A percentile compares a stretch with the other conserved stretches of the same genome.
Evolutionary conservation across 225 moss, liverwort and hornwort species (phyloP).

Genomic region (Marchantia paleacea): DNA sequence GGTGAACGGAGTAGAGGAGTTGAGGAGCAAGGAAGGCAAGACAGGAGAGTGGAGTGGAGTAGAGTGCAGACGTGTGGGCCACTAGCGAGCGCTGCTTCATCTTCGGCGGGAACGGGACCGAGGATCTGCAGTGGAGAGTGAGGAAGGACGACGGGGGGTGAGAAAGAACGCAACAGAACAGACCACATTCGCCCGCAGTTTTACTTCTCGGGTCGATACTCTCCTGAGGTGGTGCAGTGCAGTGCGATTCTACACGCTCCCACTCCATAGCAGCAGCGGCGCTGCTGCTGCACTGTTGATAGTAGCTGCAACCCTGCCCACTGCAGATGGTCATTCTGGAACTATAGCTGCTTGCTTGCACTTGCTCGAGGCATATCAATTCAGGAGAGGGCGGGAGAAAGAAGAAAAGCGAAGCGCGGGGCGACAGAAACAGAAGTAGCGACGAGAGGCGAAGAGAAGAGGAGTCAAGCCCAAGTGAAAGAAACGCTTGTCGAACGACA

Average conservation of each 20-base stretch:
- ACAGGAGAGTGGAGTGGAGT: background rate
- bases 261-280: background rate
- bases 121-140: background rate
- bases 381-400: background rate
- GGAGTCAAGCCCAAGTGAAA: too few relatives aligned
- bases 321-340: constrained; percentile 4
- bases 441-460: background rate
- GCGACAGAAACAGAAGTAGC: background rate
- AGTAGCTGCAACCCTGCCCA: background rate
- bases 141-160: background rate
- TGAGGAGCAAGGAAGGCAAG: background rate
- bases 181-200: too few relatives aligned
- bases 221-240: background rate
- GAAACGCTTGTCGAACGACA: background rate
- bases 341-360: background rate
- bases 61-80: constrained; percentile 3
- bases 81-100: background rate
- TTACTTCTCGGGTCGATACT: background rate
- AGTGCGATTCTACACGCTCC: background rate
- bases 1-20: background rate
- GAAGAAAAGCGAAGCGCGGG: constrained; percentile 6
- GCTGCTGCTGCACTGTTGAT: background rate
- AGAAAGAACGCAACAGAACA: background rate
- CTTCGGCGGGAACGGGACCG: constrained; percentile 4
- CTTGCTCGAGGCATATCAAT: background rate